Evolutionary conservation across 2,329 filamentous ascomycete species (phyloP).

Genomic region (Dactylella cylindrospora): DNA sequence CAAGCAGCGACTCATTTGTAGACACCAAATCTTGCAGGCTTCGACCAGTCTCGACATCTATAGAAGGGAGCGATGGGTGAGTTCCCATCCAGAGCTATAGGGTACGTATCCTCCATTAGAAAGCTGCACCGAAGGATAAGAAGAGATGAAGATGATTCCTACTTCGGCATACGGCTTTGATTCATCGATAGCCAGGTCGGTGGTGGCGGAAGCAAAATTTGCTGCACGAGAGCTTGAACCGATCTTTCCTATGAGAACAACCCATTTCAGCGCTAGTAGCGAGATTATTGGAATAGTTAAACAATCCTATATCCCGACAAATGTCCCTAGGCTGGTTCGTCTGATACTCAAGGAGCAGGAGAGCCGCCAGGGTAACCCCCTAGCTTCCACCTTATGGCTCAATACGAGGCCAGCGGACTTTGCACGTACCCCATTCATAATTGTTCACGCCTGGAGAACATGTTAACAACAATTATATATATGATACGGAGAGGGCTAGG

Average conservation of each 20-base stretch:
- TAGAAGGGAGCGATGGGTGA: constrained; percentile 92
- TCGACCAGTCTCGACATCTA: constrained; percentile 78
- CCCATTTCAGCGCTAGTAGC: constrained; percentile 13
- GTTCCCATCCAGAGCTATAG: constrained; percentile 96
- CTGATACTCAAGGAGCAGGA: neutral
- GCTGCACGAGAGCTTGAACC: constrained; percentile 85
- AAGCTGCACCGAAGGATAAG: neutral
- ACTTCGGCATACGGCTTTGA: constrained; percentile 96
- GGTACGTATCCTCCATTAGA: constrained; percentile 1
- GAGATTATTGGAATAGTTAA: constrained; percentile 49
- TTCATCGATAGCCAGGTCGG: constrained; percentile 74
- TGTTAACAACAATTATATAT: constrained; percentile 57
- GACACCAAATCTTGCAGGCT: constrained; percentile 83
- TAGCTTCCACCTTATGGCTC: constrained; percentile 47
- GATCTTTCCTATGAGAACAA: constrained; percentile 80
- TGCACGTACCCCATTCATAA: constrained; percentile 82
- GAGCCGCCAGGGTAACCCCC: neutral
- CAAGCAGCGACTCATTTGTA: constrained; percentile 82
- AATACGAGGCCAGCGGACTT: neutral
- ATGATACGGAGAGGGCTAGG: neutral
- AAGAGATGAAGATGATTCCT: constrained; percentile 44
- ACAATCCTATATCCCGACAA: constrained; percentile 29
- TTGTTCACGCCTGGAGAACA: constrained; percentile 76
- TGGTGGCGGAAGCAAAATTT: constrained; percentile 75
- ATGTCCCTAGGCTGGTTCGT: neutral